These are phyloP conservation scores for Setomelanomma holmii DNA, from an alignment of 2,329 filamentous ascomycete genomes.

Conservation along the genomic window DNA sequence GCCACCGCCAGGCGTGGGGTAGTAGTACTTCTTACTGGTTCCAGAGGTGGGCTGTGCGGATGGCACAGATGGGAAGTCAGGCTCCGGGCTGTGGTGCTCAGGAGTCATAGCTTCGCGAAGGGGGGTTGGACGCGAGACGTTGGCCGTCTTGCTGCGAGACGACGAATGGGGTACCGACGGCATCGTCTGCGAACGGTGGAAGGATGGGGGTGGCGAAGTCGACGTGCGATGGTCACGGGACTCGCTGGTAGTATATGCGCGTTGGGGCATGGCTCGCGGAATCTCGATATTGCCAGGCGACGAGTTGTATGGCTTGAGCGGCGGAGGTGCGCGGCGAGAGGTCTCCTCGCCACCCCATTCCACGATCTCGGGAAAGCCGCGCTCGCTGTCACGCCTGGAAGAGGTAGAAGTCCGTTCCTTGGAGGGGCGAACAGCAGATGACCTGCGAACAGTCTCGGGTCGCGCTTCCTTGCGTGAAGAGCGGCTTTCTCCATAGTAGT, in stretches of 20 bases:
- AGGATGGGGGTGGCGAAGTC: conserved; percentile 41
- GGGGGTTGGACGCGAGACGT: conserved; percentile 31
- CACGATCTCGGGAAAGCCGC: conserved; percentile 40
- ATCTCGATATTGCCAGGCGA: conserved; percentile 45
- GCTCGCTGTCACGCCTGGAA: conserved; percentile 37
- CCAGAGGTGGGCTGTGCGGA: conserved; percentile 21
- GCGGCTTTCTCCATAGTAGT: conserved; percentile 36
- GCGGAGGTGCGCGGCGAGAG: conserved; percentile 32
- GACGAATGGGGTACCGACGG: conserved; percentile 37
- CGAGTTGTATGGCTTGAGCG: conserved; percentile 49
- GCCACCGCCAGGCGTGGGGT: conserved; percentile 31
- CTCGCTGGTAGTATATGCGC: conserved; percentile 36
- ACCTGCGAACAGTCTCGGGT: conserved; percentile 40
- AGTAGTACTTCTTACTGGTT: conserved; percentile 37
- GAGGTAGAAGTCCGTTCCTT: conserved; percentile 33
- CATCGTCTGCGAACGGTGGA: conserved; percentile 55
- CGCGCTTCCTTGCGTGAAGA: conserved; percentile 35
- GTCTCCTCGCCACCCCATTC: conserved; percentile 39
- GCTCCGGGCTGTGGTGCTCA: conserved; percentile 34
- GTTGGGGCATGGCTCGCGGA: conserved; percentile 32
- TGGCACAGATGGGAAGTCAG: conserved; percentile 31
- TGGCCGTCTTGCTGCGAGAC: conserved; percentile 36
- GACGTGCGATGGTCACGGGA: conserved; percentile 36
- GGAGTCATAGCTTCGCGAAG: conserved; percentile 40
- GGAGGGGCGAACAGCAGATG: conserved; percentile 37